These are phyloP conservation scores for Cyberlindnera lachancei DNA, from an alignment of 805 yeast genomes.

Conservation along the genomic window DNA sequence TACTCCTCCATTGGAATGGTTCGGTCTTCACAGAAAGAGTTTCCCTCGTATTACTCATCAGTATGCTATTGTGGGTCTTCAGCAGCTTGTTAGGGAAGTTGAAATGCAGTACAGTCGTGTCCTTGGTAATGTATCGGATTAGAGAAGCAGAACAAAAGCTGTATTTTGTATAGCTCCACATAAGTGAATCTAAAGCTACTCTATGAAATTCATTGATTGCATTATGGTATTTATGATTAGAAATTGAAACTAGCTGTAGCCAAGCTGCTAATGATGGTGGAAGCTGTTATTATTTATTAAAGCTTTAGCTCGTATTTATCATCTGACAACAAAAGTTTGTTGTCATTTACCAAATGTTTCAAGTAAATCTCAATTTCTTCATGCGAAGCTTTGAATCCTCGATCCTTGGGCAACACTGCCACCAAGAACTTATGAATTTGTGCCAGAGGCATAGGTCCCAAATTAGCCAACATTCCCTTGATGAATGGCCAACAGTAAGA, in stretches of 20 bases:
- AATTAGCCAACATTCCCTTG: slow-evolving; percentile 48
- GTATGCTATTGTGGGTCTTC: slow-evolving; percentile 63
- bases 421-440: slow-evolving; percentile 47
- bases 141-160: too few species aligned
- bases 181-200: too few species aligned
- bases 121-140: slow-evolving; percentile 33
- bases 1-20: slow-evolving; percentile 98
- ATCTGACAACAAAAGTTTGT: slow-evolving; percentile 1
- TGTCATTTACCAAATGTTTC: slow-evolving; percentile 2
- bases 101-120: slow-evolving; percentile 37
- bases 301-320: slow-evolving; percentile 6
- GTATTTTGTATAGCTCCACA: too few species aligned
- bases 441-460: slow-evolving; percentile 40
- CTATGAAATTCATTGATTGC: too few species aligned
- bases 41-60: slow-evolving; percentile 88
- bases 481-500: slow-evolving; percentile 39
- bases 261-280: too few species aligned
- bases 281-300: neutral
- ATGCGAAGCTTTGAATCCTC: slow-evolving; percentile 1
- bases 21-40: slow-evolving; percentile 82
- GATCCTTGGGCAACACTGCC: slow-evolving; percentile 48
- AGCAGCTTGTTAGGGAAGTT: slow-evolving; percentile 64
- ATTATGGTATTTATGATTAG: too few species aligned
- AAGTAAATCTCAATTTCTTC: slow-evolving; percentile 4
- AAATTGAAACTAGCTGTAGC: too few species aligned